A percentile compares a stretch with the other conserved stretches of the same genome.
Conservation (phyloP, 2,329 filamentous ascomycete species). For the Cladosporium sp. region DNA sequence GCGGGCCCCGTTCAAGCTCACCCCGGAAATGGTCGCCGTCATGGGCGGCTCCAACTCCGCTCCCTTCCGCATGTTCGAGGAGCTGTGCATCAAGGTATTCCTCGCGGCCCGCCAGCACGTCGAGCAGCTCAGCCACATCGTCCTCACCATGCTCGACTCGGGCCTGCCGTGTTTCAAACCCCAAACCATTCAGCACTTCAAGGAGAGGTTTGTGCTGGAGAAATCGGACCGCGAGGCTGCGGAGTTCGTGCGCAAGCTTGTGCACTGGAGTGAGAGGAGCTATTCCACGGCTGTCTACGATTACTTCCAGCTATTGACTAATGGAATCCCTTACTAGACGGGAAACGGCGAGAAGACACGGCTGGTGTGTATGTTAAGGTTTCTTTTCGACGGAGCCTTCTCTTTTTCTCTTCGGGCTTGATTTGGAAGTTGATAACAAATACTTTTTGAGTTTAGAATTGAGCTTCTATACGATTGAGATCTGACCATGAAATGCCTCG, state of each 20-base stretch:
- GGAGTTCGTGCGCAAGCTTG: slow-evolving; percentile 85
- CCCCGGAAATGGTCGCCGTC: slow-evolving; percentile 95
- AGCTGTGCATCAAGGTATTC: slow-evolving; percentile 93
- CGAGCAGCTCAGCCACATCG: slow-evolving; percentile 84
- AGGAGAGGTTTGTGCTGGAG: slow-evolving; percentile 87
- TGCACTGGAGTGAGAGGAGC: slow-evolving; percentile 85
- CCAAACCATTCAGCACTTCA: slow-evolving; percentile 88
- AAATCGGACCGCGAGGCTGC: slow-evolving; percentile 89
- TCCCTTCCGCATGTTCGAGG: slow-evolving; percentile 92
- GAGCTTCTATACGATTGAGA: too few relatives aligned
- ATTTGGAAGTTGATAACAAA: too few relatives aligned
- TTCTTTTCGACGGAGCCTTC: too few relatives aligned
- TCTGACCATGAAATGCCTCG: too few relatives aligned
- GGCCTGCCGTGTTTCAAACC: slow-evolving; percentile 98
- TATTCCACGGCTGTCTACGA: slow-evolving; percentile 95
- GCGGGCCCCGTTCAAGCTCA: slow-evolving; percentile 96
- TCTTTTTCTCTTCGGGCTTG: too few relatives aligned
- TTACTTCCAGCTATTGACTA: slow-evolving; percentile 94
- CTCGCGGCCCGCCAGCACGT: slow-evolving; percentile 80
- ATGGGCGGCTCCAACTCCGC: slow-evolving; percentile 87
- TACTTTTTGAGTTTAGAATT: too few relatives aligned
- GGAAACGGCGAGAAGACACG: too few relatives aligned
- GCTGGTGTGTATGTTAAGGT: too few relatives aligned
- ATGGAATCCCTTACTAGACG: slow-evolving; percentile 83
- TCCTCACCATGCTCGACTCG: slow-evolving; percentile 92